Base-by-base conservation (phyloP, 495 filamentous ascomycete genomes). In the Podospora anserina region DNA sequence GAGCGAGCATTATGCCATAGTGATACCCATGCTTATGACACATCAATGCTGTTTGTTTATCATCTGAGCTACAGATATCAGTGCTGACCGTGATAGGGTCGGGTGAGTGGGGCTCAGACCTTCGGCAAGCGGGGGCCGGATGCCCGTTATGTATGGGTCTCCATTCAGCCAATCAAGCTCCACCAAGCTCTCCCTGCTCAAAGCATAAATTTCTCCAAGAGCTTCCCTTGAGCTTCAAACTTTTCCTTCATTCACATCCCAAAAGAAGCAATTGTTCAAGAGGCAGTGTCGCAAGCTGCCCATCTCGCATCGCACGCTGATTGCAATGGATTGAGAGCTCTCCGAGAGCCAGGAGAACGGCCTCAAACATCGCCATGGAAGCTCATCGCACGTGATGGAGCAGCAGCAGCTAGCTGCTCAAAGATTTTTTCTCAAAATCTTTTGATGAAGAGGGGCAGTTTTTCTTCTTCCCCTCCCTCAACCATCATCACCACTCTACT, bases 1-100 rank as follows among this genome's bases (percentile, higher is more conserved):
- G 73, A 82, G 61, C 60, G 23, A 44, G 32, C 15, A 66, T 6
- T 63, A 63, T 63, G 32, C 19, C 56, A n/a, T 27, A 67, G 54
- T 73, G 74, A 78, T 78, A 78, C 75, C 75, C 76, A 68, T 63
- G 30, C 30, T 63, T 63, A 49, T 5, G 13, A 49, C 15, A 49
- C 39, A 49, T 39, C 5, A 0, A 39, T 49, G 15, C 39, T 49
- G 39, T 49, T 16, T 49, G 30, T 32, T 6, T 32, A 32, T 7
- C 30, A 32, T 32, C 30, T 3, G 30, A 32, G 30, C 30, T 49
- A 11, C 13, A 13, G 9, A 49, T 49, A 16, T 49, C 3, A 49
- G 39, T 13, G 39, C 39, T 39, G 23, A 49, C 39, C 39, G 2
- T 49, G 39, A 49, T 13, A 23, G 23, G 23, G 23, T 23, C 23